A percentile compares a stretch with the other conserved stretches of the same genome.
These are phyloP conservation scores for Mycena olivaceomarginata DNA, from an alignment of 768 basidiomycete genomes.

Conservation along the genomic window DNA sequence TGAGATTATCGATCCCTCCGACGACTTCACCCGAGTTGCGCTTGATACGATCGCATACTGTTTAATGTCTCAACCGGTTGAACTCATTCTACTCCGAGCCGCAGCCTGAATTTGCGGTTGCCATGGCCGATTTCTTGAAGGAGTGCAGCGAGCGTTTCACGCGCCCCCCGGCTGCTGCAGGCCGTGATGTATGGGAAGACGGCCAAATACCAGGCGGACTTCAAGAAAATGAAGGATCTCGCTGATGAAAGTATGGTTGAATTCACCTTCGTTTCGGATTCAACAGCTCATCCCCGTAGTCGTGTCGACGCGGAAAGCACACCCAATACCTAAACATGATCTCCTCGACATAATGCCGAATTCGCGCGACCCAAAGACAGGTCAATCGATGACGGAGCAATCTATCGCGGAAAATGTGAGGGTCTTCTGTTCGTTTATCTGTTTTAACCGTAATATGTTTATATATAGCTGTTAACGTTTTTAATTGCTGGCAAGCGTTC, in stretches of 20 bases:
- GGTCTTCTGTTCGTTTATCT: too few species aligned
- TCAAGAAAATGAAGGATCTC: constrained; percentile 62
- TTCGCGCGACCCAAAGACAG: constrained; percentile 65
- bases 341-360: constrained; percentile 67
- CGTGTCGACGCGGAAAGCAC: constrained; percentile 59
- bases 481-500: constrained; percentile 62
- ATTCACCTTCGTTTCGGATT: not conserved
- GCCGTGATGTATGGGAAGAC: constrained; percentile 56
- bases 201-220: constrained; percentile 63
- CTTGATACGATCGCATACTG: constrained; percentile 68
- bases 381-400: constrained; percentile 61
- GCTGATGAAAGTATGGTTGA: constrained; percentile 59
- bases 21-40: constrained; percentile 69
- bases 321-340: constrained; percentile 63
- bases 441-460: too few species aligned
- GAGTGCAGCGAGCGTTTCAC: constrained; percentile 58
- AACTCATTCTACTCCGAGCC: constrained; percentile 68
- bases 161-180: constrained; percentile 59
- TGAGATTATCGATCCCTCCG: constrained; percentile 62
- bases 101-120: constrained; percentile 61
- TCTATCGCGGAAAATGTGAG: constrained; percentile 65
- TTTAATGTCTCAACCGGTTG: constrained; percentile 64
- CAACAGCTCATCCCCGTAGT: constrained; percentile 48
- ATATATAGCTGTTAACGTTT: constrained; percentile 65
- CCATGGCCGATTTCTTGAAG: constrained; percentile 63